Percentiles rank a stretch among this genome's conserved stretches.
Conservation (phyloP, 1,284 basidiomycete species). For the Cutaneotrichosporon mucoides region DNA sequence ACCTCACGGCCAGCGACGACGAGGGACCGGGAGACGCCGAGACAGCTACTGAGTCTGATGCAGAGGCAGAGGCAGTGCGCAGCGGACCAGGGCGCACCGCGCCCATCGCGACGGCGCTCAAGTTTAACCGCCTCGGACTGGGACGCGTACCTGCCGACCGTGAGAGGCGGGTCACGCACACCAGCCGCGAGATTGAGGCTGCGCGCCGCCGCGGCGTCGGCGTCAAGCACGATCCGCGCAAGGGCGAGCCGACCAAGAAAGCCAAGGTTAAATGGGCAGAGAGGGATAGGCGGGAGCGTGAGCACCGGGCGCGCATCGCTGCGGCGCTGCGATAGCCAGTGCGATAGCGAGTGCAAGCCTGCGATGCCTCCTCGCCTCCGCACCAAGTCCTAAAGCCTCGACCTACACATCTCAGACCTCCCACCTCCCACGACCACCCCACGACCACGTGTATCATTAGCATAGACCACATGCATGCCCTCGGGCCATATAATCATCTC, state of each 20-base stretch:
- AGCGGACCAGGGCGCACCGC: conserved; percentile 36
- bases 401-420: too few relatives aligned
- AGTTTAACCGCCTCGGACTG: conserved; percentile 41
- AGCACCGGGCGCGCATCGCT: conserved; percentile 31
- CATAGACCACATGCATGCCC: too few relatives aligned
- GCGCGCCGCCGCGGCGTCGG: conserved; percentile 29
- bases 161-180: conserved; percentile 37
- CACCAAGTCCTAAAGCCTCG: too few relatives aligned
- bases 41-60: too few relatives aligned
- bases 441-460: background rate
- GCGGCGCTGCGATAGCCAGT: conserved; percentile 19
- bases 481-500: too few relatives aligned
- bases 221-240: background rate
- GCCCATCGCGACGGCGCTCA: conserved; percentile 41
- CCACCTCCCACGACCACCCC: background rate
- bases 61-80: background rate
- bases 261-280: conserved; percentile 42
- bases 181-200: conserved; percentile 31
- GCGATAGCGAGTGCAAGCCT: too few relatives aligned
- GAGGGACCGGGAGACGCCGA: background rate
- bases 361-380: too few relatives aligned
- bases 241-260: conserved; percentile 18
- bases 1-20: conserved; percentile 16
- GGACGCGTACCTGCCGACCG: conserved; percentile 18
- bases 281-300: conserved; percentile 36